A percentile compares a stretch with the other conserved stretches of the same genome.
These are phyloP conservation scores for Bryoerythrophyllum caledonicum DNA, from an alignment of 225 moss, liverwort and hornwort genomes.

Conservation along the genomic window DNA sequence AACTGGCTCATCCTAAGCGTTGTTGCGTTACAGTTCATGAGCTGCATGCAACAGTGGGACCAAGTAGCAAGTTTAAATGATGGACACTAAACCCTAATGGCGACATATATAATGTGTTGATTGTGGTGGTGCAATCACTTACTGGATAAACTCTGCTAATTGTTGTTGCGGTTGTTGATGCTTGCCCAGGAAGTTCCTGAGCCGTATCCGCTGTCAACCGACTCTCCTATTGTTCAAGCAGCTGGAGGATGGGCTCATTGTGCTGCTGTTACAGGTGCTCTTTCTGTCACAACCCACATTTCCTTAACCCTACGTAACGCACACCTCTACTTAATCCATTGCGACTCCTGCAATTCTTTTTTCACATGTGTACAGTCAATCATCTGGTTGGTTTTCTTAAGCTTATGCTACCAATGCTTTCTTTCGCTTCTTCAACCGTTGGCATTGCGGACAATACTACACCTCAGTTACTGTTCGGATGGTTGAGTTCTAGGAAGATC, in stretches of 20 bases:
- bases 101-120: no score
- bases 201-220: constrained; percentile 61
- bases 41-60: constrained; percentile 40
- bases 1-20: constrained; percentile 33
- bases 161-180: constrained; percentile 20
- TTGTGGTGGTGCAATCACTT: constrained; percentile 15
- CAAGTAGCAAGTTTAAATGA: constrained; percentile 33
- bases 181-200: constrained; percentile 68
- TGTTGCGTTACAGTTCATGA: constrained; percentile 38
- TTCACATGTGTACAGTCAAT: background rate
- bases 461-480: background rate
- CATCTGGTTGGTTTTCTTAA: background rate
- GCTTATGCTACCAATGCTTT: background rate
- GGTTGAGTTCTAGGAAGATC: background rate
- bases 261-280: constrained; percentile 80
- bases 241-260: constrained; percentile 97
- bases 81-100: constrained; percentile 26
- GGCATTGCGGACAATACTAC: background rate
- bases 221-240: constrained; percentile 70
- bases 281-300: background rate
- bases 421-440: constrained; percentile 2
- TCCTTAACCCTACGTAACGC: background rate
- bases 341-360: background rate
- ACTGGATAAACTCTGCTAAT: no score
- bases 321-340: background rate